Evolutionary conservation across 2,329 filamentous ascomycete genomes (phyloP), one percentile per base, ranked within the genome.

Genomic region (Aspergillus sp.): DNA sequence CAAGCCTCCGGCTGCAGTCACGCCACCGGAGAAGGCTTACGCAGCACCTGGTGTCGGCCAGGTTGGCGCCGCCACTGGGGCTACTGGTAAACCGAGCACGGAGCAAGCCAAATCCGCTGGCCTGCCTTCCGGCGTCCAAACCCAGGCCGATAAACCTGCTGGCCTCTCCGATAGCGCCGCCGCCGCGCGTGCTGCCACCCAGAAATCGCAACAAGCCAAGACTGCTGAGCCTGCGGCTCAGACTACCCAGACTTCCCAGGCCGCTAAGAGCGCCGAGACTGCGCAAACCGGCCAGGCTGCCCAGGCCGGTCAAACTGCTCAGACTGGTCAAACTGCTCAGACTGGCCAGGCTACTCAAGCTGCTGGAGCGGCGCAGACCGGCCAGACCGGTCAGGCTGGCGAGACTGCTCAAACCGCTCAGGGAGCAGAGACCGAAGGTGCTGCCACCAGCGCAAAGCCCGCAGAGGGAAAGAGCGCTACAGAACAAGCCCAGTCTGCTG

Each of bases 11-110:
- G 45, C 51, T 17, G 48, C 59, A 14, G 60, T 59, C 58, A 65
- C 61, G 17, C 63, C 65, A 21, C 52, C 46, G 17, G 65, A 64
- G n/a, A 62, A 67, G 49, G 66, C 66, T 19, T 65, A 46, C 46
- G 51, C 40, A 21, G 50, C 46, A 23, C 56, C 56, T 5, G n/a
- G 31, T 21, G 17, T 45, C 6, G 48, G 43, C 31, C 44, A 57
- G 24, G 33, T 37, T 39, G 50, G 24, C 23, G 51, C 33, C 23
- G 57, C 60, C 31, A 62, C 51, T 19, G 41, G 27, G 2, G 39
- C 15, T 21, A 19, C 51, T 33, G 41, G 21, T 19, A 53, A 40
- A 31, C 17, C 66, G 21, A 61, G 65, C 14, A 53, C 65, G 39
- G 62, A 61, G 47, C 31, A 27, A 39, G 11, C 41, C 6, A 43